Base-by-base conservation (phyloP, 805 yeast genomes). In the Komagataella pseudopastoris region DNA sequence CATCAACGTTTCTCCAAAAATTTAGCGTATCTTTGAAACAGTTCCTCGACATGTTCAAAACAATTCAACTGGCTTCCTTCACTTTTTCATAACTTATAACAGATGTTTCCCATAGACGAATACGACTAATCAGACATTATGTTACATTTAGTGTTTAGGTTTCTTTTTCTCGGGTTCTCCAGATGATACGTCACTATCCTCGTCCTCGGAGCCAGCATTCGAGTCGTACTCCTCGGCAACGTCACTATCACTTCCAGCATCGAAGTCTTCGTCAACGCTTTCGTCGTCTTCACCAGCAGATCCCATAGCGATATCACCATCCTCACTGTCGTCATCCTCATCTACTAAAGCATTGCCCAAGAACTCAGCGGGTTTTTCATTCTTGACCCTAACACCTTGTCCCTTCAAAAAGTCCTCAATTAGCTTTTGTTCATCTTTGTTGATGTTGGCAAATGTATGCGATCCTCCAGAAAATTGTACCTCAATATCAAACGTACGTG, bases 401-500 rank as follows among this genome's bases (percentile, higher is more conserved):
- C 84, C 80, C 58, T 76, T 77, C 67, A 91, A 78, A 71, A 75
- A 93, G 47, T 73, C 74, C 63, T 91, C 96, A 54, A 93, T 72
- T 2, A 78, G 69, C 50, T 77, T 80, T 66, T 90, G 98, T 63
- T 93, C 99, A 56, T 88, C 96, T 64, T 88, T 80, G 55, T 83
- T 83, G 58, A 93, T 85, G 61, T 87, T 88, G 56, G 96, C 95
- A 66, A 93, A 91, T 45, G 81, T 81, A 58, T 90, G 93, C 14
- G 87, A 73, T 50, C 80, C 83, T 48, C 75, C 72, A 46, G 84
- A 81, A 45, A 80, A 77, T 56, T 83, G 77, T 53, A 90, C 70
- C 24, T 74, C 74, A 50, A 93, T 79, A 67, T 93, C 99, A 67
- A 93, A 93, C 0, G 98, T 93, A 63, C 96, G 81, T 30, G 95